Base-by-base conservation (phyloP, 2,329 filamentous ascomycete species). In the Phialocephala subalpina region DNA sequence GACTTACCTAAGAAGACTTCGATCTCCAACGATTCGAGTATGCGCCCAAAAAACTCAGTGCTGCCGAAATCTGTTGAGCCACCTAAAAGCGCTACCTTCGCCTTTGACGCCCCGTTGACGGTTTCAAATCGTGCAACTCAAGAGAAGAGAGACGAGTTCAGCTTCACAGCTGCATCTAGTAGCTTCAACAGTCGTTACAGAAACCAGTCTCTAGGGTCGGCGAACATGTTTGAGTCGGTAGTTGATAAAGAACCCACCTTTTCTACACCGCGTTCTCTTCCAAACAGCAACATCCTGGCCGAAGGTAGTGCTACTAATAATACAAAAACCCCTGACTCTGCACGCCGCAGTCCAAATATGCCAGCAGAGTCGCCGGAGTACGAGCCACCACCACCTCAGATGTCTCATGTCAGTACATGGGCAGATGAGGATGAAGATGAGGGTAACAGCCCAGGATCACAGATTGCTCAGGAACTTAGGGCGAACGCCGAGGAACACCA, bases 401-500 rank as follows among this genome's bases (percentile, higher is more conserved):
- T 33, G n/a, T 22, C 27, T 40, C 35, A 58, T 58, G 36, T 45
- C 11, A 61, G 42, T 40, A 3, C 35, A 36, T 62, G 61, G 62
- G 35, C 29, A 29, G 9, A 38, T 36, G 55, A 57, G 14, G 35
- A 49, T 53, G 58, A 63, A 27, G 29, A 62, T 11, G 38, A 47
- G 27, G 64, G 27, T 36, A 45, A 67, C 22, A 68, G 62, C n/a
- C 64, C 64, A 36, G 67, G 58, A 14, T 67, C 62, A 18, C 62
- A 70, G 49, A 67, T 67, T 22, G 40, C 45, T 52, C 52, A 68
- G n/a, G 67, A 69, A 52, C 25, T 66, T 12, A 47, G 25, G 58
- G 58, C 63, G 29, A 66, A 57, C 18, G 36, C 35, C 33, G 59
- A 55, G 16, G 58, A 49, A 11, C 38, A 25, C 38, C 20, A 45